These are phyloP conservation scores for Yamadazyma membranifaciens DNA, from an alignment of 1,139 yeast species.

Conservation along the genomic window DNA sequence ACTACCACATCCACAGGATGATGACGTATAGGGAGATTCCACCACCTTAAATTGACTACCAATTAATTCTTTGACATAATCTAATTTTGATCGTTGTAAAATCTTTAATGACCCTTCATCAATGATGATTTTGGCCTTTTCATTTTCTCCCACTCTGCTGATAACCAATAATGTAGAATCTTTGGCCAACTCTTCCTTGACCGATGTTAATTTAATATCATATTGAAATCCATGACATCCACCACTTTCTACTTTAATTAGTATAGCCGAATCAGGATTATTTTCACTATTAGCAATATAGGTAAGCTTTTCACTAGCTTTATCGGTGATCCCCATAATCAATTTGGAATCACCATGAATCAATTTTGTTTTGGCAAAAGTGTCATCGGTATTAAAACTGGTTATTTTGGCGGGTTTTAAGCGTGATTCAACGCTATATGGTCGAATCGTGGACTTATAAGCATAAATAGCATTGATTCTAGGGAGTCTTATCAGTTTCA, in stretches of 20 bases:
- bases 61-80: conserved; percentile 87
- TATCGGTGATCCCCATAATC: conserved; percentile 37
- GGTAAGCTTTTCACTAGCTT: conserved; percentile 52
- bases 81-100: conserved; percentile 81
- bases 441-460: not conserved
- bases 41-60: conserved; percentile 92
- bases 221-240: conserved; percentile 99
- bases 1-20: conserved; percentile 96
- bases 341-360: conserved; percentile 36
- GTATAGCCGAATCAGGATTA: conserved; percentile 61
- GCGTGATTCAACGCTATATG: conserved; percentile 1
- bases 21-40: conserved; percentile 85
- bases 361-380: conserved; percentile 15
- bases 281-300: conserved; percentile 56
- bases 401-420: not conserved
- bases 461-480: no score
- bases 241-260: conserved; percentile 89
- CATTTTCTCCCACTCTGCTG: conserved; percentile 49
- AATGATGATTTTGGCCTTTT: conserved; percentile 60
- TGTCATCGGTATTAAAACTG: conserved; percentile 1
- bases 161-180: conserved; percentile 49
- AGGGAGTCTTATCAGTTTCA: no score
- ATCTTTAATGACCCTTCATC: conserved; percentile 82
- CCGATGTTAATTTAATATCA: conserved; percentile 60
- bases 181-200: conserved; percentile 38